A percentile compares a stretch with the other conserved stretches of the same genome.
These are phyloP conservation scores for Syzygium oleosum DNA, from an alignment of 345 rosid species.

Conservation along the genomic window DNA sequence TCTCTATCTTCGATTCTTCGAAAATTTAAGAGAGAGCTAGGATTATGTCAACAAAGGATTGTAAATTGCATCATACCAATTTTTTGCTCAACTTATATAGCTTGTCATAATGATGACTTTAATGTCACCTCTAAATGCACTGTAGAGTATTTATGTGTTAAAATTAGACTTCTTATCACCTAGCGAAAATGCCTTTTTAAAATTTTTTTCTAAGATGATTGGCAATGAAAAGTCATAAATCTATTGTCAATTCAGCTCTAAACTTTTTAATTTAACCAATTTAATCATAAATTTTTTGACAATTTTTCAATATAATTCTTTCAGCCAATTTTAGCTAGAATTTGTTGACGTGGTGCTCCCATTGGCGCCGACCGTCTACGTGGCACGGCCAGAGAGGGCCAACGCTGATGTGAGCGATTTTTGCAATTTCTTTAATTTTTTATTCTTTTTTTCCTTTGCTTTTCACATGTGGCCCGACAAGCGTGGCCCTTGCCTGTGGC, in stretches of 20 bases:
- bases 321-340: neutral
- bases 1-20: no score
- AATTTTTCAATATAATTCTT: neutral
- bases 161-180: neutral
- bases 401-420: rapidly evolving
- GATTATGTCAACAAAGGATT: neutral
- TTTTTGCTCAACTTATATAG: neutral
- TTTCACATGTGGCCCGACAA: neutral
- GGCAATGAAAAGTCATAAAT: rapidly evolving
- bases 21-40: neutral
- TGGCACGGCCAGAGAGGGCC: no score
- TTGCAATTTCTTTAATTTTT: neutral
- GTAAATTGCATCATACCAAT: neutral
- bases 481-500: no score
- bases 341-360: rapidly evolving
- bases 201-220: neutral
- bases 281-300: neutral
- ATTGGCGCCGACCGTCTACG: no score
- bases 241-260: neutral
- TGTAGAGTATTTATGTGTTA: neutral
- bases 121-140: neutral
- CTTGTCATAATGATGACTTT: neutral
- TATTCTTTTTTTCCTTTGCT: neutral
- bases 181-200: neutral
- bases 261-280: neutral